Conservation (phyloP, 2,329 filamentous ascomycete genomes). For the Pyrenochaeta sp. region DNA sequence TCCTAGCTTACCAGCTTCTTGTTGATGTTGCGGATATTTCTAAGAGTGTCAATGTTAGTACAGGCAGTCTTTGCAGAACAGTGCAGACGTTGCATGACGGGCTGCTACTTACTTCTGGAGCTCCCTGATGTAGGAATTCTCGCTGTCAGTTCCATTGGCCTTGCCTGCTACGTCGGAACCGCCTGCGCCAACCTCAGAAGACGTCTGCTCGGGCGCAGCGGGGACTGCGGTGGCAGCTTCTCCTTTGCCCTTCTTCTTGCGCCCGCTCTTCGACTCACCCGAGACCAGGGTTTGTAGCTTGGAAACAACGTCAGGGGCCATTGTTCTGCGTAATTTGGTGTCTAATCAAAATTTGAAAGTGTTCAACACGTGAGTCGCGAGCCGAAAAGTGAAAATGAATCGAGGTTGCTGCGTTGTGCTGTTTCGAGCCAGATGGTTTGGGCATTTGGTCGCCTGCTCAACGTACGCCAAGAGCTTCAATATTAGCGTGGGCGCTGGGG, state of each 20-base stretch:
- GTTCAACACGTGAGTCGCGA: slow-evolving; percentile 27
- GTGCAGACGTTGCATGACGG: slow-evolving; percentile 7
- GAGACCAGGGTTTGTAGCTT: slow-evolving; percentile 71
- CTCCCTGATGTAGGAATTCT: slow-evolving; percentile 85
- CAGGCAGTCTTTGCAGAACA: slow-evolving; percentile 3
- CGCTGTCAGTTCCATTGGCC: slow-evolving; percentile 69
- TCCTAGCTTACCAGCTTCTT: slow-evolving; percentile 84
- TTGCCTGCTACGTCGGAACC: slow-evolving; percentile 46
- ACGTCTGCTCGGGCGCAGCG: slow-evolving; percentile 50
- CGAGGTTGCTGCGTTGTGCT: slow-evolving; percentile 14
- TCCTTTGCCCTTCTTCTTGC: slow-evolving; percentile 62
- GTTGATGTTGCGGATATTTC: slow-evolving; percentile 88
- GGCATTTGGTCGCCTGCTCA: slow-evolving; percentile 19
- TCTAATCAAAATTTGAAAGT: slow-evolving; percentile 10
- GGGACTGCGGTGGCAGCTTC: slow-evolving; percentile 53
- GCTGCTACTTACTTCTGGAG: slow-evolving; percentile 79
- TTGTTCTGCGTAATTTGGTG: slow-evolving; percentile 25
- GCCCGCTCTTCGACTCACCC: slow-evolving; percentile 60
- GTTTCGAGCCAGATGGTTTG: slow-evolving; percentile 18
- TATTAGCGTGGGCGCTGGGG: slow-evolving; percentile 22
- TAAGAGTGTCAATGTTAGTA: slow-evolving; percentile 50
- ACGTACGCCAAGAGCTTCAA: slow-evolving; percentile 15
- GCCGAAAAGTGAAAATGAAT: slow-evolving; percentile 10
- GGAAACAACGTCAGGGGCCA: slow-evolving; percentile 65
- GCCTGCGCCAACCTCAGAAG: slow-evolving; percentile 40